phyloP scores from a whole-genome alignment of 2,329 filamentous ascomycete species.

The Fusarium fujikuroi region DNA sequence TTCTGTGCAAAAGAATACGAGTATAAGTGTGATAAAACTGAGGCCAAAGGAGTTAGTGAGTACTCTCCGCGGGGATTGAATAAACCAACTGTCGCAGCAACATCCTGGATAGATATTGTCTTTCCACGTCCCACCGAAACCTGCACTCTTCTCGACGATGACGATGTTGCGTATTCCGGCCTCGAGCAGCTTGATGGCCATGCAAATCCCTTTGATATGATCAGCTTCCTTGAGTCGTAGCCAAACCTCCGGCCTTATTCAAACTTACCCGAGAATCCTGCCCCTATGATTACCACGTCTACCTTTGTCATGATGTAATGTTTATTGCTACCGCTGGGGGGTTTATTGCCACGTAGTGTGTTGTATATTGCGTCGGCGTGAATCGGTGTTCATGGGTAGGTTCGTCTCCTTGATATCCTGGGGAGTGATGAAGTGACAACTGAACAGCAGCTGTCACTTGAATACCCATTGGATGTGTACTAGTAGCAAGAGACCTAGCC shows the following conservation, averaged over 20 bases:
- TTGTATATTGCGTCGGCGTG: rapidly evolving
- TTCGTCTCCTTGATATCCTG: rapidly evolving
- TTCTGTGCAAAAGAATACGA: neutral
- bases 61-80: rapidly evolving
- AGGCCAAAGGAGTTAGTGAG: rapidly evolving
- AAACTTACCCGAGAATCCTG: neutral
- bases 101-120: neutral
- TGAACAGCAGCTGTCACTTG: rapidly evolving
- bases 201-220: rapidly evolving
- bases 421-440: rapidly evolving
- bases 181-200: neutral
- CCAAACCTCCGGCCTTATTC: rapidly evolving
- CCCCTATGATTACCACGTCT: neutral
- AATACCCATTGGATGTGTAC: neutral
- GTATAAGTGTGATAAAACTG: neutral
- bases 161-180: neutral
- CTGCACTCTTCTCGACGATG: neutral
- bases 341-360: rapidly evolving
- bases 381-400: rapidly evolving
- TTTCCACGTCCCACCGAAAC: neutral
- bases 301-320: neutral
- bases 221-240: rapidly evolving
- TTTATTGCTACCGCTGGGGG: rapidly evolving
- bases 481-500: rapidly evolving
- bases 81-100: neutral